Percentiles rank a stretch among this genome's conserved stretches.
phyloP scores from a whole-genome alignment of 2,329 filamentous ascomycete species.

The Pseudogymnoascus sp. region DNA sequence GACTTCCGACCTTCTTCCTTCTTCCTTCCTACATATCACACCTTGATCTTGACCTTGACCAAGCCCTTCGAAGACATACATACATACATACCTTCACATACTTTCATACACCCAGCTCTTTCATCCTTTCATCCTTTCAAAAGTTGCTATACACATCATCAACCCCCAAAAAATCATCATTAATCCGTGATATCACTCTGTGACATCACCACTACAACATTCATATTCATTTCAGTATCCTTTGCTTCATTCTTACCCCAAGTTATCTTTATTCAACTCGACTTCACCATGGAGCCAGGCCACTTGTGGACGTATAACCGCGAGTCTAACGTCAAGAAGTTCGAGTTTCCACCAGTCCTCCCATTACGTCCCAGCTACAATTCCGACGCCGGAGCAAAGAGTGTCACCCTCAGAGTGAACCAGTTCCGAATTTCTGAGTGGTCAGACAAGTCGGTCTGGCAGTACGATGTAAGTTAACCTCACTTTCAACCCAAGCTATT shows the following conservation, averaged over 20 bases:
- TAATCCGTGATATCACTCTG: not conserved
- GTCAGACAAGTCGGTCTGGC: conserved; percentile 56
- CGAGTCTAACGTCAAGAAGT: conserved; percentile 23
- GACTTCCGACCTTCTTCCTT: not conserved
- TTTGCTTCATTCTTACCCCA: conserved; percentile 2
- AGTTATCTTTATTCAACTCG: conserved; percentile 13
- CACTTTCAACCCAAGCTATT: conserved; percentile 3
- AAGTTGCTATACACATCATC: not conserved
- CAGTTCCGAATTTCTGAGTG: conserved; percentile 60
- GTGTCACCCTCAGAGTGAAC: conserved; percentile 49
- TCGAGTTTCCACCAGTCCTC: conserved; percentile 19
- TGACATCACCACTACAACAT: conserved; percentile 26
- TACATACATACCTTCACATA: not conserved
- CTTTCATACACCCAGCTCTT: not conserved
- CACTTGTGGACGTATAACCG: conserved; percentile 23
- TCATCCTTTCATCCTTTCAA: not conserved
- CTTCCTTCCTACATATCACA: not conserved
- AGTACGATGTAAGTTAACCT: conserved; percentile 67
- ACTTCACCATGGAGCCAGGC: conserved; percentile 22
- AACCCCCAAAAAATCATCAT: not conserved
- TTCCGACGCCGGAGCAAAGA: conserved; percentile 46
- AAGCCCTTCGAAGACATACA: not conserved
- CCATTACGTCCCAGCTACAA: conserved; percentile 41
- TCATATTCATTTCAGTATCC: conserved; percentile 17
- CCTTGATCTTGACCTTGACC: not conserved